These are phyloP conservation scores for Fomitopsis pulvina DNA, from an alignment of 768 basidiomycete genomes.

Conservation along the genomic window DNA sequence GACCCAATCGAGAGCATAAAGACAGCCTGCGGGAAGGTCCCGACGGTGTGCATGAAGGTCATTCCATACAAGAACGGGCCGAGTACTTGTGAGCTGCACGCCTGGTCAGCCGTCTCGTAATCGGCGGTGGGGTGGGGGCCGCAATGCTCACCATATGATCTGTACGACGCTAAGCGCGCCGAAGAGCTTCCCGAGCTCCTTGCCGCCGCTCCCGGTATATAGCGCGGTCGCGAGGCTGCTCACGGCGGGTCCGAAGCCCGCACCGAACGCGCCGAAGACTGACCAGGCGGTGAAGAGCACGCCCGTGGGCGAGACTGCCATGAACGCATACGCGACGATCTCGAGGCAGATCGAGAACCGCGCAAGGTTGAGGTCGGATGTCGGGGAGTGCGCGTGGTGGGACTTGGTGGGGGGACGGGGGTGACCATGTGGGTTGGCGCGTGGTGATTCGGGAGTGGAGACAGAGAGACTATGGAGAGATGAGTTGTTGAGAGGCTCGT, in stretches of 20 bases:
- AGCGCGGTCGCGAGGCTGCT: slow-evolving; percentile 70
- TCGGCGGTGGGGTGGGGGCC: neutral
- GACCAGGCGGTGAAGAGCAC: slow-evolving; percentile 44
- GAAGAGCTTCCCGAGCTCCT: slow-evolving; percentile 69
- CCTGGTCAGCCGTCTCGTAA: neutral
- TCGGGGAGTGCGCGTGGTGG: slow-evolving; percentile 29
- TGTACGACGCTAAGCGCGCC: slow-evolving; percentile 75
- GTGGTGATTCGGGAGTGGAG: neutral
- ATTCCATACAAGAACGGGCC: slow-evolving; percentile 70
- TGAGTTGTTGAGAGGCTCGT: slow-evolving; percentile 18
- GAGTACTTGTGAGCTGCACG: slow-evolving; percentile 52
- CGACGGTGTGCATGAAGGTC: slow-evolving; percentile 66
- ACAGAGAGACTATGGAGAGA: neutral
- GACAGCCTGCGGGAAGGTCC: slow-evolving; percentile 59
- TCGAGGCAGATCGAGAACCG: slow-evolving; percentile 57
- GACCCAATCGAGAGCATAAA: slow-evolving; percentile 49
- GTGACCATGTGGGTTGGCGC: neutral
- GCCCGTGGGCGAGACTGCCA: slow-evolving; percentile 37
- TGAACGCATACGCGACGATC: slow-evolving; percentile 39
- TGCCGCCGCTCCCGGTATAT: slow-evolving; percentile 46
- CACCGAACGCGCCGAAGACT: slow-evolving; percentile 48
- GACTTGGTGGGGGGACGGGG: slow-evolving; percentile 6
- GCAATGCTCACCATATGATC: slow-evolving; percentile 46
- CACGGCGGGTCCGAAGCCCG: slow-evolving; percentile 57
- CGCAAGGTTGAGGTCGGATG: slow-evolving; percentile 67